Percentiles rank a stretch among this genome's conserved stretches.
These are phyloP conservation scores for Mediolabrus comicus DNA, from an alignment of 108 stramenopile species.

Conservation along the genomic window DNA sequence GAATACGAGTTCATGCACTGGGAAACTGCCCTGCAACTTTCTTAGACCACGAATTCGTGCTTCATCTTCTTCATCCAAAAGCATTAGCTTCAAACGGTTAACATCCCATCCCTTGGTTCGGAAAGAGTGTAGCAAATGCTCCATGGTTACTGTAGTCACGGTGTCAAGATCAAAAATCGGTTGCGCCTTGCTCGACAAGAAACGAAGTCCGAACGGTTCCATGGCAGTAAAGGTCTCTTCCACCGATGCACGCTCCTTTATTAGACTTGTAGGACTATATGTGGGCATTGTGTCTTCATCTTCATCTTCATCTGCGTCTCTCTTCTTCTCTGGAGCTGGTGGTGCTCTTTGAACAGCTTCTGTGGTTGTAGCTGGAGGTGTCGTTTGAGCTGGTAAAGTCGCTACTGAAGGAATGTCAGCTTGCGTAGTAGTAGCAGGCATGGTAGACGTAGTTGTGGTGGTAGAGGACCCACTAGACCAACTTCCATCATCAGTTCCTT, in stretches of 20 bases:
- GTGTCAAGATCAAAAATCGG: constrained; percentile 16
- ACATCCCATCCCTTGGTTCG: constrained; percentile 10
- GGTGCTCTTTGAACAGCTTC: background rate
- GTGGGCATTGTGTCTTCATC: background rate
- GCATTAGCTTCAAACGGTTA: constrained; percentile 22
- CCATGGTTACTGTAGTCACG: constrained; percentile 16
- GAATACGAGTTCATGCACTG: constrained; percentile 14
- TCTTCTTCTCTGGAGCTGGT: background rate
- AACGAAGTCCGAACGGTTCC: constrained; percentile 17
- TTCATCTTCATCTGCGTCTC: background rate
- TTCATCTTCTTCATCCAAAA: constrained; percentile 18
- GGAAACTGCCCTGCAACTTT: background rate
- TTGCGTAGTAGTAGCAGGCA: background rate
- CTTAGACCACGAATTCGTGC: background rate
- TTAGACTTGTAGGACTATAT: constrained; percentile 7
- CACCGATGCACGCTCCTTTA: background rate
- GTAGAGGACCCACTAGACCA: background rate
- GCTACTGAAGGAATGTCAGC: no score
- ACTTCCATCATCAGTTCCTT: background rate
- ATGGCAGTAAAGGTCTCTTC: constrained; percentile 6
- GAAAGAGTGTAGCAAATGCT: constrained; percentile 40
- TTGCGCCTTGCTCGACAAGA: background rate
- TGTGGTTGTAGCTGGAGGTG: background rate
- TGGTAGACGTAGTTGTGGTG: background rate
- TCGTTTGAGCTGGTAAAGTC: background rate